Conservation (phyloP, 257 asterid genomes). For the Linderniella brevidens region DNA sequence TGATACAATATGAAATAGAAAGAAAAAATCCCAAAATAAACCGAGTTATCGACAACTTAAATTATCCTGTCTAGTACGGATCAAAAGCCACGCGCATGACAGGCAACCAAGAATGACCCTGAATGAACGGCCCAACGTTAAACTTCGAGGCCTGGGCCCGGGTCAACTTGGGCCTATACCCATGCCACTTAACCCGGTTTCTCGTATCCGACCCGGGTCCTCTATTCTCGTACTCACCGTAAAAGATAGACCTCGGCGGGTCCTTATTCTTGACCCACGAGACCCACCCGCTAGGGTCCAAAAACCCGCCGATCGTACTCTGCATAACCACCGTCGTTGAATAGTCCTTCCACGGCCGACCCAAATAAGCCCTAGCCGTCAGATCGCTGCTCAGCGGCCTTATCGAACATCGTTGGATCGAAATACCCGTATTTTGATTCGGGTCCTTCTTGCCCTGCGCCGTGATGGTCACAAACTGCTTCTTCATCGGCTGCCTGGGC, state of each 20-base stretch:
- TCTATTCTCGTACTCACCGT: slow-evolving; percentile 4
- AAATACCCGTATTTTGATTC: slow-evolving; percentile 9
- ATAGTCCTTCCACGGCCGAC: slow-evolving; percentile 8
- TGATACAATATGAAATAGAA: no score
- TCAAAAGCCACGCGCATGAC: not conserved
- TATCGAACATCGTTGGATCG: slow-evolving; percentile 4
- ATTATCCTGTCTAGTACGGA: no score
- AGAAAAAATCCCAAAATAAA: no score
- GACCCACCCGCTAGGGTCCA: slow-evolving; percentile 2
- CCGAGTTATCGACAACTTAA: no score
- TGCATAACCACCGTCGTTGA: slow-evolving; percentile 7
- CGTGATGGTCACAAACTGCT: slow-evolving; percentile 5
- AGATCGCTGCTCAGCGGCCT: not conserved
- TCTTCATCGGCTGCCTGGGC: slow-evolving; percentile 2
- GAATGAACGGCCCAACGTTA: not conserved
- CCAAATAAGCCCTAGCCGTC: slow-evolving; percentile 5
- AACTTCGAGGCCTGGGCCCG: slow-evolving; percentile 1
- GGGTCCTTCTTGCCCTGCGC: slow-evolving; percentile 10
- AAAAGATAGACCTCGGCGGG: slow-evolving; percentile 4
- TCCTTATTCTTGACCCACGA: slow-evolving; percentile 1
- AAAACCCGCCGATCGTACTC: not conserved
- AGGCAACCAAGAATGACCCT: slow-evolving; percentile 3
- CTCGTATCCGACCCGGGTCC: slow-evolving; percentile 1
- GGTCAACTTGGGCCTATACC: not conserved
- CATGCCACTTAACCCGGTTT: slow-evolving; percentile 2